Conservation (phyloP, 495 filamentous ascomycete species). For the Lophiostoma macrostomum region DNA sequence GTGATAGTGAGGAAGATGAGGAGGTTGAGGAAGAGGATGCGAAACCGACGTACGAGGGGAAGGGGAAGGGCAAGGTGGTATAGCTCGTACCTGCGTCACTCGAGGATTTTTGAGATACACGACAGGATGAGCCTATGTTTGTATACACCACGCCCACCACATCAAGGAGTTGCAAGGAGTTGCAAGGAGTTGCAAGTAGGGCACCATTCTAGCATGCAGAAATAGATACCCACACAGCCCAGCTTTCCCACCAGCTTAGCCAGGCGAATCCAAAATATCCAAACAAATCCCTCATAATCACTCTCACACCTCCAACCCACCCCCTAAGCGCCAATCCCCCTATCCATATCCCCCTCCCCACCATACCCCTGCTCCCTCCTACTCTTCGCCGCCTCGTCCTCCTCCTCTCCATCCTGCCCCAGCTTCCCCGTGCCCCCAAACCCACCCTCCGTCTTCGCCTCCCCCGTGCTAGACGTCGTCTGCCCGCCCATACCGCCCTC, state of each 20-base stretch:
- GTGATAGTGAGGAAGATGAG: constrained; percentile 31
- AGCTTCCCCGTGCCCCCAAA: constrained; percentile 19
- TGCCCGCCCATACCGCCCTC: constrained; percentile 54
- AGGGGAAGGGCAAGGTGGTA: constrained; percentile 29
- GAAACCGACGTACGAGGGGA: constrained; percentile 19
- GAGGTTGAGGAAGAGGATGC: constrained; percentile 23
- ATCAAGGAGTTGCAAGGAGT: no score
- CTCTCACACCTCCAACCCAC: not conserved
- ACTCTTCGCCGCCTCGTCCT: constrained; percentile 42
- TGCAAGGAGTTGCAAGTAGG: no score
- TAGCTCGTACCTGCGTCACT: no score
- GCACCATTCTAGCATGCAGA: no score
- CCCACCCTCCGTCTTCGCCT: constrained; percentile 20
- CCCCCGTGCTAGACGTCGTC: constrained; percentile 29
- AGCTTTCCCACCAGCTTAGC: no score
- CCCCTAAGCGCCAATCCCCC: constrained; percentile 55
- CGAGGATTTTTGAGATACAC: no score
- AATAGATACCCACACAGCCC: no score
- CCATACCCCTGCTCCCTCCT: constrained; percentile 62
- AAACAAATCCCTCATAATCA: not conserved
- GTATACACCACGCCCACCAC: no score
- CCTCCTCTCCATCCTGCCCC: constrained; percentile 26
- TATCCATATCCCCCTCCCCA: constrained; percentile 38
- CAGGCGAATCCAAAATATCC: not conserved
- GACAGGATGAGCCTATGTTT: no score